Evolutionary conservation across 331 rosid genomes (phyloP).

Genomic region (Arachis monticola): DNA sequence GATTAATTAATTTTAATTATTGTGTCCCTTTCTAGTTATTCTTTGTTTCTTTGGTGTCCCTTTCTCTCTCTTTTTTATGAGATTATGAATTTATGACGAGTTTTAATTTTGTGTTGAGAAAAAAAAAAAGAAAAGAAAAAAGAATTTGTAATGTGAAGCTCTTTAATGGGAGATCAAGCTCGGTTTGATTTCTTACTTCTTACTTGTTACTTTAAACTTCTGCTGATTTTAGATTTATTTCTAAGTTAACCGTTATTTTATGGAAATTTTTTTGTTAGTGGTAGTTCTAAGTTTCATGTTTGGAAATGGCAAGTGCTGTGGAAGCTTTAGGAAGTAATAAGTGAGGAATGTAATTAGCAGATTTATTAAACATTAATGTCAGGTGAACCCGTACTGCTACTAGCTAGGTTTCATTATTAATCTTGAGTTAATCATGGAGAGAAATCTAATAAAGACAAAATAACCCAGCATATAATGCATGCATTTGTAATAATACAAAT

Average conservation of each 20-base stretch:
- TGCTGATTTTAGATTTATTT: neutral
- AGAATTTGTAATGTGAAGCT: constrained; percentile 32
- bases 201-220: constrained; percentile 17
- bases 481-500: neutral
- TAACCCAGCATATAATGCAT: neutral
- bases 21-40: neutral
- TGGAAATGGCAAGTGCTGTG: neutral
- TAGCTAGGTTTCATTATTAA: constrained; percentile 26
- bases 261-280: neutral
- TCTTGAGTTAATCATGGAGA: constrained; percentile 11
- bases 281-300: constrained; percentile 13
- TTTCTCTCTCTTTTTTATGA: neutral
- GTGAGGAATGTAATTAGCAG: neutral
- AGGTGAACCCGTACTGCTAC: neutral
- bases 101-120: neutral
- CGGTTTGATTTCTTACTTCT: constrained; percentile 41
- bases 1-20: neutral
- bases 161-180: constrained; percentile 41
- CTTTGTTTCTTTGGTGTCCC: neutral
- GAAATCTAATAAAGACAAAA: constrained; percentile 22
- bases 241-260: neutral
- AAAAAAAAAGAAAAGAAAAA: neutral
- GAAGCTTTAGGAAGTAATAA: neutral
- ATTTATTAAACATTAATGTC: neutral
- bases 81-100: neutral